Conservation (phyloP, 148 eudicot genomes). For the Cornus florida region DNA sequence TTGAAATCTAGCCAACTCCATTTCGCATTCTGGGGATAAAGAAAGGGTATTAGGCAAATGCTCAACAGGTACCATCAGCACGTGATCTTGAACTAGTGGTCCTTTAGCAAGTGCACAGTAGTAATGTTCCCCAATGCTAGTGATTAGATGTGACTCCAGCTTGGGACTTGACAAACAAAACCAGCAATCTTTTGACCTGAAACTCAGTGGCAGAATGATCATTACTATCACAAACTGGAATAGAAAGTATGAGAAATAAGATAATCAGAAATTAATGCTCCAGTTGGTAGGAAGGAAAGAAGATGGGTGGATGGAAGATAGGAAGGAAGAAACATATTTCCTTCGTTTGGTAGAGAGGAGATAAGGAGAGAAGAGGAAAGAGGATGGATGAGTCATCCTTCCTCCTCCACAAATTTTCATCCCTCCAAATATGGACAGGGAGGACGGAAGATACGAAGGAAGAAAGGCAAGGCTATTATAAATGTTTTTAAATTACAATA, state of each 20-base stretch:
- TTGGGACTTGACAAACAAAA: conserved; percentile 93
- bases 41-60: conserved; percentile 69
- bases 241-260: background rate
- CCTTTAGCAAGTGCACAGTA: conserved; percentile 94
- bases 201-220: conserved; percentile 4
- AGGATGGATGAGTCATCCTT: too few species aligned
- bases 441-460: too few species aligned
- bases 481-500: too few species aligned
- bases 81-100: conserved; percentile 81
- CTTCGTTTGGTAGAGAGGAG: too few species aligned
- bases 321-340: too few species aligned
- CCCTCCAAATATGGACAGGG: too few species aligned
- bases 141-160: conserved; percentile 81
- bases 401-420: too few species aligned
- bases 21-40: conserved; percentile 63
- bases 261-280: background rate
- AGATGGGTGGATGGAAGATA: too few species aligned
- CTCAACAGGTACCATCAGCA: conserved; percentile 77
- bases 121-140: conserved; percentile 72
- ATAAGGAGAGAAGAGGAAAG: too few species aligned
- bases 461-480: too few species aligned
- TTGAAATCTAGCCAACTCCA: conserved; percentile 61
- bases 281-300: too few species aligned
- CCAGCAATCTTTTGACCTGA: conserved; percentile 94
- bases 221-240: background rate